Base-by-base conservation (phyloP, 192 early-diverging fungal species). In the Coemansia sp. region DNA sequence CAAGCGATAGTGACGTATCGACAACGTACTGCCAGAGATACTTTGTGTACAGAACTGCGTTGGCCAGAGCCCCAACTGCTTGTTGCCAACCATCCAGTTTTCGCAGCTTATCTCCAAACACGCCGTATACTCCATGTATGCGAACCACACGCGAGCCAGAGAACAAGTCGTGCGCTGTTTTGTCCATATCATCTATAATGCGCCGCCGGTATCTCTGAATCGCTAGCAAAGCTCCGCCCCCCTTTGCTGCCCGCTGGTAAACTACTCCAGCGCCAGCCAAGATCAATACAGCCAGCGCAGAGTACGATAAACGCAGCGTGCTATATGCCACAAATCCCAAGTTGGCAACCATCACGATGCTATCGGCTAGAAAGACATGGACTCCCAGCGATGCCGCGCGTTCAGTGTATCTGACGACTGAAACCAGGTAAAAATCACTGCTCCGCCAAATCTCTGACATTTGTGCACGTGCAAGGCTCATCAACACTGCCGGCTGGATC, bases 131-230 rank as follows among this genome's bases (percentile, higher is more conserved):
- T 5, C 52, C 60, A 27, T 71, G 74, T 29, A 34, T 73, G 13
- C 78, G 78, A 52, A 80, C 73, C 3, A 69, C 65, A 10, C 52
- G 50, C 22, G 73, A 68, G 47, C 78, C 78, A 11, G 78, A 80
- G 39, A 80, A 65, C 40, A 71, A 10, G 11, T 71, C 31, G 24
- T 68, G 31, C 13, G 49, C 39, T 0, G 39, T 38, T 13, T 53
- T 50, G 12, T 68, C 62, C 43, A 64, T 29, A 2, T 29, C 16
- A 3, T 38, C 11, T 22, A 5, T 5, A 38, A 40, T 44, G 12
- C 57, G 39, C 9, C 18, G 13, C 16, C 50, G 44, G 62, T 36
- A 50, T 36, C n/a, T 16, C 46, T 73, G 72, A 5, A 80, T 41
- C 3, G 41, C 5, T 8, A 2, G 22, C 52, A 80, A 22, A n/a